A percentile compares a stretch with the other conserved stretches of the same genome.
Conservation (phyloP, 768 basidiomycete genomes). For the Mycena kentingensis region DNA sequence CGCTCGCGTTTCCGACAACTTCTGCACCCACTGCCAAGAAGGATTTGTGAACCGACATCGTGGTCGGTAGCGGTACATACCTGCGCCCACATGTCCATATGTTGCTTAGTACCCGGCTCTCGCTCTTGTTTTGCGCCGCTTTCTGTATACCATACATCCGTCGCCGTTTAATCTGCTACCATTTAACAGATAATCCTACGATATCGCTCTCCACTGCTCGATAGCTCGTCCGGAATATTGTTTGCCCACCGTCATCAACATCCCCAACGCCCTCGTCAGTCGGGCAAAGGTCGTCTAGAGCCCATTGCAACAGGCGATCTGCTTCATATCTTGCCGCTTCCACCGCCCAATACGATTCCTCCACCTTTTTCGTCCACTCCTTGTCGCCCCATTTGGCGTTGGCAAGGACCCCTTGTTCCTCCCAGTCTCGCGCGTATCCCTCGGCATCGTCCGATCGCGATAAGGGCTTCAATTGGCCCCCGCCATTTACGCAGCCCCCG, state of each 20-base stretch:
- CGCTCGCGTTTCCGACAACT: constrained; percentile 50
- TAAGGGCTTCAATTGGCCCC: constrained; percentile 73
- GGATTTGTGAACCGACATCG: constrained; percentile 38
- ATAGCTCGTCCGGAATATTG: constrained; percentile 77
- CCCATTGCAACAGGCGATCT: constrained; percentile 29
- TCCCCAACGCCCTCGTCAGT: constrained; percentile 36
- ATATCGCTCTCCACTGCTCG: constrained; percentile 86
- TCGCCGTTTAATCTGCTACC: constrained; percentile 41
- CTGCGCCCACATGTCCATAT: background rate
- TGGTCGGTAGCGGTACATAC: constrained; percentile 7
- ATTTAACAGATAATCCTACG: constrained; percentile 72
- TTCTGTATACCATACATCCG: constrained; percentile 10
- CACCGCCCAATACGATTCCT: constrained; percentile 77
- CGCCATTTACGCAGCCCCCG: constrained; percentile 95
- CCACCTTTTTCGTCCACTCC: constrained; percentile 81
- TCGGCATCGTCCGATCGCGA: constrained; percentile 49
- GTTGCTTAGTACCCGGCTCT: background rate
- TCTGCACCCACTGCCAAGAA: constrained; percentile 59
- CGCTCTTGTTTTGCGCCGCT: constrained; percentile 13
- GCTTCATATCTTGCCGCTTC: constrained; percentile 25
- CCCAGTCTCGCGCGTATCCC: constrained; percentile 67
- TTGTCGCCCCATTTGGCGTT: constrained; percentile 79
- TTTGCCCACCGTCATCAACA: constrained; percentile 40
- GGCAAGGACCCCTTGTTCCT: constrained; percentile 41
- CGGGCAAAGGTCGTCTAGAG: constrained; percentile 33